phyloP scores from a whole-genome alignment of 345 rosid genomes.

The Camelina laxa region DNA sequence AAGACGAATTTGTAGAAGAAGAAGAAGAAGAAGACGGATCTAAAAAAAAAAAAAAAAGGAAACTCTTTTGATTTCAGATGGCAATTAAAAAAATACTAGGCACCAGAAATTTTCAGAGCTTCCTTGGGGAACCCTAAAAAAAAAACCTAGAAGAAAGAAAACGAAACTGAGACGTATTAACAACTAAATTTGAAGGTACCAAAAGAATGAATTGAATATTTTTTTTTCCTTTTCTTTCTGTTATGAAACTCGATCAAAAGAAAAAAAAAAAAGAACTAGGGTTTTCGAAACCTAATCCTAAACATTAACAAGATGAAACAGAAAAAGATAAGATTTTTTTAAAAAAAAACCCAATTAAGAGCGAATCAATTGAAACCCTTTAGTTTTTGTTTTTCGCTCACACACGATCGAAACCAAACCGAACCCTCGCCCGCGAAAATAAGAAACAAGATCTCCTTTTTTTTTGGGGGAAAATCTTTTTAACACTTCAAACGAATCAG shows the following conservation, averaged over 20 bases:
- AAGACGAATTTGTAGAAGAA: background rate
- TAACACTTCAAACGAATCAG: background rate
- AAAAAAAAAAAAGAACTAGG: conserved; percentile 43
- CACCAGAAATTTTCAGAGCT: conserved; percentile 48
- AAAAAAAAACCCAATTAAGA: conserved; percentile 1
- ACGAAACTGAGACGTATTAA: conserved; percentile 35
- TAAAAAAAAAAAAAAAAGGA: conserved; percentile 40
- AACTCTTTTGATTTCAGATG: conserved; percentile 51
- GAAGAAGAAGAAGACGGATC: conserved; percentile 27
- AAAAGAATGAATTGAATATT: conserved; percentile 43
- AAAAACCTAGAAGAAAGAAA: conserved; percentile 9
- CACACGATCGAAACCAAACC: conserved; percentile 35
- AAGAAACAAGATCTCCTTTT: conserved; percentile 22
- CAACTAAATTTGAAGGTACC: conserved; percentile 27
- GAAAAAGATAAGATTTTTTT: background rate
- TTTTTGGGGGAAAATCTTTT: conserved; percentile 10
- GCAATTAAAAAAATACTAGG: conserved; percentile 52
- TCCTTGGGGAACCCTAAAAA: conserved; percentile 34
- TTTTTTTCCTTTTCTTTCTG: background rate
- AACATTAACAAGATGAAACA: background rate
- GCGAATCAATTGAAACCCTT: background rate
- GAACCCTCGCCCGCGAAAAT: conserved; percentile 40
- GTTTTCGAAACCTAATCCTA: conserved; percentile 40
- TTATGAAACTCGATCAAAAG: conserved; percentile 25
- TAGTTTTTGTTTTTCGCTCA: background rate